Evolutionary conservation across 192 early-diverging fungal species (phyloP).

Genomic region (Mortierella claussenii): DNA sequence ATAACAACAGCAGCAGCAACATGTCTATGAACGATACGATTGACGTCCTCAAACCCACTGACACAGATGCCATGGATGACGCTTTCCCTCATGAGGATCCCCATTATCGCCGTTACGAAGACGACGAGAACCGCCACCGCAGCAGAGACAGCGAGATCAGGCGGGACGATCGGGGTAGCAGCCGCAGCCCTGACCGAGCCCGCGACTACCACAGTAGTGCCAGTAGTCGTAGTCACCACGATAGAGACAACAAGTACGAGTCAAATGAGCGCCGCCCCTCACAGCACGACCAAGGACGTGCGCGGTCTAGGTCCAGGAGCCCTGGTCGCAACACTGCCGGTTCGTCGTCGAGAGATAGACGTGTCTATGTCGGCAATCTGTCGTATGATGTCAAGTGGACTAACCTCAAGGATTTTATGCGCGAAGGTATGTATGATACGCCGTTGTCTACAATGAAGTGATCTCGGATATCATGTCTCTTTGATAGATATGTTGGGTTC

Average conservation of each 20-base stretch:
- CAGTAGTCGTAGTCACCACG: conserved; percentile 3
- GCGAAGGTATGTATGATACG: conserved; percentile 71
- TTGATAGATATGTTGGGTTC: no score
- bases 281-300: conserved; percentile 1
- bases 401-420: conserved; percentile 87
- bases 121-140: not conserved
- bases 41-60: conserved; percentile 23
- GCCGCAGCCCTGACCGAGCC: conserved; percentile 9
- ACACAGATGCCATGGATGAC: conserved; percentile 24
- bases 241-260: conserved; percentile 42
- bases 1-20: not conserved
- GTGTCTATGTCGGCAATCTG: conserved; percentile 88
- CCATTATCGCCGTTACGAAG: conserved; percentile 25
- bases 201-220: not conserved
- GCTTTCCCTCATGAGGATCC: conserved; percentile 17
- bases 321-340: conserved; percentile 5
- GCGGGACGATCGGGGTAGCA: not conserved
- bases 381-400: conserved; percentile 77
- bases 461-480: no score
- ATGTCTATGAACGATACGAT: not conserved
- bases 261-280: conserved; percentile 12
- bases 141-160: conserved; percentile 12
- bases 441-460: no score
- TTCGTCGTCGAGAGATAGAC: conserved; percentile 57
- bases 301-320: conserved; percentile 34